Evolutionary conservation across 495 filamentous ascomycete species (phyloP).

Genomic region (Echria macrotheca): DNA sequence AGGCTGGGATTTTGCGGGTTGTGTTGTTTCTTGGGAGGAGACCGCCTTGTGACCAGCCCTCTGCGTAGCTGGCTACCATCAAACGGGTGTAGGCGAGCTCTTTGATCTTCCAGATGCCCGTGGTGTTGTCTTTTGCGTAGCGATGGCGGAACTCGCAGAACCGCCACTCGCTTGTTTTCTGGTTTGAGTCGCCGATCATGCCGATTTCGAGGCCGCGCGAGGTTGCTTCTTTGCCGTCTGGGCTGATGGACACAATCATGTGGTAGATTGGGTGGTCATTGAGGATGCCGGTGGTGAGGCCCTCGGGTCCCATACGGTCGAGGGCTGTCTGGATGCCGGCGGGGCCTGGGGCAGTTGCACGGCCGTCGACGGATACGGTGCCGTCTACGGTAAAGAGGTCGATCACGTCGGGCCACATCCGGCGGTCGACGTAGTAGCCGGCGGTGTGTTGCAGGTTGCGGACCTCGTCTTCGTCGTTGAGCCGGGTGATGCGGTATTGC

Average conservation of each 20-base stretch:
- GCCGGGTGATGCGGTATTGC: constrained; percentile 10
- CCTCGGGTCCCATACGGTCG: constrained; percentile 14
- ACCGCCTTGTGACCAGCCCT: constrained; percentile 15
- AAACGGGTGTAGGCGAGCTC: constrained; percentile 4
- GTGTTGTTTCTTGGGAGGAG: not conserved
- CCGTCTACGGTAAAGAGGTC: constrained; percentile 12
- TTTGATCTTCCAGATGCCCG: constrained; percentile 17
- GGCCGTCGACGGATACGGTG: constrained; percentile 8
- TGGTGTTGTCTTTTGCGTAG: constrained; percentile 13
- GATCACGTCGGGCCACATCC: constrained; percentile 16
- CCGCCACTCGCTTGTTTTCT: constrained; percentile 12
- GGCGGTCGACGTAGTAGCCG: constrained; percentile 19
- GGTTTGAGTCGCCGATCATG: constrained; percentile 12
- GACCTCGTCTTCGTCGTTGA: constrained; percentile 22
- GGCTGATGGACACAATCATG: constrained; percentile 10
- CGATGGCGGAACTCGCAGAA: constrained; percentile 14
- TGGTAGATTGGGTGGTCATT: constrained; percentile 21
- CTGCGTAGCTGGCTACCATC: constrained; percentile 11
- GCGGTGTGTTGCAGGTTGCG: constrained; percentile 16
- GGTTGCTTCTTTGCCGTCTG: constrained; percentile 2
- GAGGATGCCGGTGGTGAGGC: constrained; percentile 11
- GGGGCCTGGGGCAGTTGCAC: not conserved
- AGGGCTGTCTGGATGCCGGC: constrained; percentile 10
- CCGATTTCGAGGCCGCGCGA: constrained; percentile 18
- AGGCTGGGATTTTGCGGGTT: not conserved